phyloP scores from a whole-genome alignment of 306 rosid genomes.

The Acmispon strigosus region DNA sequence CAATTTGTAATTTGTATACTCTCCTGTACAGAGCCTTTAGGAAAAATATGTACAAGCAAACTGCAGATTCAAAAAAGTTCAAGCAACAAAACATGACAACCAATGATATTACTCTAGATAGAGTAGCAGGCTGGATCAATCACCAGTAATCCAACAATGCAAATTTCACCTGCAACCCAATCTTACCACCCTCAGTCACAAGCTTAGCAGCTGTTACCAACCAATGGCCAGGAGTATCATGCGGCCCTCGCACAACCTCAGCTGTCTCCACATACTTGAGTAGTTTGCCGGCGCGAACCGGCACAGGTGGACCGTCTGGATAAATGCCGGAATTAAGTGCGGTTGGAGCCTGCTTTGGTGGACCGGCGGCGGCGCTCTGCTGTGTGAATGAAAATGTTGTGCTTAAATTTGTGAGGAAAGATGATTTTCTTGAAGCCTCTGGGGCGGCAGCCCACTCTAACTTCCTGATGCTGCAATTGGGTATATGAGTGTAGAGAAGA shows the following conservation, averaged over 20 bases:
- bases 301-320: constrained; percentile 80
- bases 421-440: constrained; percentile 63
- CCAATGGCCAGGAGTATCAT: constrained; percentile 94
- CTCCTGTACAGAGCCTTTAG: constrained; percentile 34
- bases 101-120: constrained; percentile 5
- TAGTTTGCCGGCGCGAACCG: constrained; percentile 53
- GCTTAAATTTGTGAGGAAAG: constrained; percentile 79
- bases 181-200: constrained; percentile 68
- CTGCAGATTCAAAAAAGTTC: constrained; percentile 12
- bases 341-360: constrained; percentile 62
- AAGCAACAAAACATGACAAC: constrained; percentile 17
- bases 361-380: constrained; percentile 42
- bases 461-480: constrained; percentile 69
- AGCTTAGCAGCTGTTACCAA: constrained; percentile 84
- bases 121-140: constrained; percentile 12
- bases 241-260: constrained; percentile 87
- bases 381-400: constrained; percentile 90
- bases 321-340: constrained; percentile 79
- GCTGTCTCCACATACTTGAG: constrained; percentile 70
- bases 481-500: constrained; percentile 59
- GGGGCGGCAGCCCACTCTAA: constrained; percentile 79
- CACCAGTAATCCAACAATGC: constrained; percentile 77
- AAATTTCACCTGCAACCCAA: constrained; percentile 81
- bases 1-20: constrained; percentile 27
- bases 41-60: constrained; percentile 19